phyloP scores from a whole-genome alignment of 495 filamentous ascomycete genomes.

The Melanomma pulvis-pyrius region DNA sequence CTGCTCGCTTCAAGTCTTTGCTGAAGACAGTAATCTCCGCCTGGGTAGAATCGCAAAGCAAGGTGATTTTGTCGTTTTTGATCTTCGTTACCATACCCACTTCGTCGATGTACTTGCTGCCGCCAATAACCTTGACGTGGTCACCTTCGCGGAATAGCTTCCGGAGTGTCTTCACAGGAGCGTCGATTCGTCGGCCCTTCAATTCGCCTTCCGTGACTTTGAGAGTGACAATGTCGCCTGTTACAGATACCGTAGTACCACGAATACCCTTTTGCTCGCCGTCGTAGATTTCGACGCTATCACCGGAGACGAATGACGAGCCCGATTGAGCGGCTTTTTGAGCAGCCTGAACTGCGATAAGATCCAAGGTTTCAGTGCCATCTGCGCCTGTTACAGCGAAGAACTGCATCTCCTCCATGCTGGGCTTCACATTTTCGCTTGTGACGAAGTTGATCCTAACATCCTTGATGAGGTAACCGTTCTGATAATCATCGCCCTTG shows the following conservation, averaged over 20 bases:
- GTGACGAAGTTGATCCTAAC: conserved; percentile 83
- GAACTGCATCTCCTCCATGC: conserved; percentile 89
- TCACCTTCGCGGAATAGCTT: conserved; percentile 94
- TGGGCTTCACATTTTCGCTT: conserved; percentile 87
- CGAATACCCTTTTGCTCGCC: conserved; percentile 92
- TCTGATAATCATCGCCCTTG: conserved; percentile 81
- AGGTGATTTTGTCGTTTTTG: conserved; percentile 83
- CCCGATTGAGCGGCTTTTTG: conserved; percentile 76
- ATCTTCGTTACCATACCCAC: conserved; percentile 96
- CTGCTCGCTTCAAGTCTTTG: conserved; percentile 90
- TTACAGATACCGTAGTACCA: conserved; percentile 84
- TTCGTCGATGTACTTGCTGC: conserved; percentile 89
- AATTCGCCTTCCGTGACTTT: conserved; percentile 82
- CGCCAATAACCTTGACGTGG: conserved; percentile 97
- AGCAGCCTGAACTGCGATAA: conserved; percentile 83
- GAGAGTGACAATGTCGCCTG: conserved; percentile 88
- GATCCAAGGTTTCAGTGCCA: conserved; percentile 89
- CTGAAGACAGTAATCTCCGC: conserved; percentile 97
- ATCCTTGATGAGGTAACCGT: conserved; percentile 92
- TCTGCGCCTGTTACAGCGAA: conserved; percentile 89
- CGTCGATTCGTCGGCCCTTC: conserved; percentile 82
- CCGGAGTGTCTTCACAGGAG: conserved; percentile 87
- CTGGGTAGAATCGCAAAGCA: conserved; percentile 87
- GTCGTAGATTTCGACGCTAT: conserved; percentile 92
- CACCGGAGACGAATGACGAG: conserved; percentile 84